phyloP scores from a whole-genome alignment of 1,284 basidiomycete species.

The Moniliella sp. region DNA sequence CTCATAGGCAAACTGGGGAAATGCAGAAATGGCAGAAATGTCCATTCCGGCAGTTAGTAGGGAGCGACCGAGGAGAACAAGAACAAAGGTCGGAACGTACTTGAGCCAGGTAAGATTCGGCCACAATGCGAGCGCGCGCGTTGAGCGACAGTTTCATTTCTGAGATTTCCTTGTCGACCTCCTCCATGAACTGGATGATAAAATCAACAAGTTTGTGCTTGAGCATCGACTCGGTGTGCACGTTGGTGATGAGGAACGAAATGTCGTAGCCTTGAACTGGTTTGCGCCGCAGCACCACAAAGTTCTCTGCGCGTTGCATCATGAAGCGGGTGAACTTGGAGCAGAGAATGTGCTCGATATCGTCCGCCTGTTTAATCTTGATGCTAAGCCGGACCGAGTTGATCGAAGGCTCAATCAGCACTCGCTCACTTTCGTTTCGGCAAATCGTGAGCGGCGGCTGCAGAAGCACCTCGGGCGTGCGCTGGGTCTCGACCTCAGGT shows the following conservation, averaged over 20 bases:
- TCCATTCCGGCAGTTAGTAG: no score
- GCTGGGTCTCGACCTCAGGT: conserved; percentile 40
- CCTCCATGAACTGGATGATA: conserved; percentile 98
- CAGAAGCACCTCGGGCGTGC: conserved; percentile 50
- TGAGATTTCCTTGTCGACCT: conserved; percentile 75
- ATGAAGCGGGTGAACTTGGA: conserved; percentile 98
- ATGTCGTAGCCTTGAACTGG: conserved; percentile 86
- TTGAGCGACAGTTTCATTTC: conserved; percentile 55
- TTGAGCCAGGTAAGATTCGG: conserved; percentile 45
- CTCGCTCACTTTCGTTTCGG: conserved; percentile 83
- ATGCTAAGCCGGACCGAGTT: conserved; percentile 90
- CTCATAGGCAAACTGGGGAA: no score
- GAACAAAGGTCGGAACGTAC: no score
- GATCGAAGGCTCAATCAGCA: conserved; percentile 83
- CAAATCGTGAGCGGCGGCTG: conserved; percentile 79
- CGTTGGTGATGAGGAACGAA: conserved; percentile 91
- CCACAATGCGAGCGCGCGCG: conserved; percentile 83
- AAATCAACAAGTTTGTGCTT: conserved; percentile 99
- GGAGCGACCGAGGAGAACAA: neutral
- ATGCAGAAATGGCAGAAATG: no score
- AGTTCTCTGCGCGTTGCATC: conserved; percentile 92
- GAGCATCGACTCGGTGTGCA: conserved; percentile 85
- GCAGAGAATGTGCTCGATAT: conserved; percentile 85
- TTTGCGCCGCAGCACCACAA: conserved; percentile 80
- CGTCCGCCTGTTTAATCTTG: conserved; percentile 96